phyloP scores from a whole-genome alignment of 805 yeast species.

The Wickerhamomyces chaumierensis region DNA sequence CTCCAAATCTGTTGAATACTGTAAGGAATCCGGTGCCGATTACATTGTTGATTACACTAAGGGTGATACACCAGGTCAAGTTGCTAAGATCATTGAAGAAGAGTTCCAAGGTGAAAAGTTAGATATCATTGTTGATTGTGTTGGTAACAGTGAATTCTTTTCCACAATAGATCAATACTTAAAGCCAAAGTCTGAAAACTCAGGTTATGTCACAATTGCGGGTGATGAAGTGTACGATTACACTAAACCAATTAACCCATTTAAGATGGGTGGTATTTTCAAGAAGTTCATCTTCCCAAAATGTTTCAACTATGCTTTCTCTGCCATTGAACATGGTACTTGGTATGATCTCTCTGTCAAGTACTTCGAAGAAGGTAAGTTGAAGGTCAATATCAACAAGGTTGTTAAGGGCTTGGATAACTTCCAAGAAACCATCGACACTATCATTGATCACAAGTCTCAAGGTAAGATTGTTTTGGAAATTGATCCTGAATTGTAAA shows the following conservation, averaged over 20 bases:
- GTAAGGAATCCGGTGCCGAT: conserved; percentile 45
- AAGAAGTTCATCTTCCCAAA: conserved; percentile 10
- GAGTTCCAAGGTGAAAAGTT: conserved; percentile 29
- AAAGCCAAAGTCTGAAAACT: conserved; percentile 33
- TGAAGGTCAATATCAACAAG: conserved; percentile 42
- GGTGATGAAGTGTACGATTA: conserved; percentile 40
- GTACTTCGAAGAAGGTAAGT: conserved; percentile 27
- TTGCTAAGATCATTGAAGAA: conserved; percentile 17
- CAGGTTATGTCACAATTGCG: conserved; percentile 39
- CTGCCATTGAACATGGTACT: conserved; percentile 8
- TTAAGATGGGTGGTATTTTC: conserved; percentile 5
- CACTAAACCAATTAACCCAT: conserved; percentile 4
- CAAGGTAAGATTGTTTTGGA: conserved; percentile 51
- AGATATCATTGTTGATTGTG: conserved; percentile 54
- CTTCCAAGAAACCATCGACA: conserved; percentile 37
- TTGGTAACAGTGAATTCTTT: conserved; percentile 45
- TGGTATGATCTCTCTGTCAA: conserved; percentile 20
- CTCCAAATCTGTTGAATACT: conserved; percentile 31
- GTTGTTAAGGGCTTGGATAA: conserved; percentile 34
- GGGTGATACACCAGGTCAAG: conserved; percentile 25
- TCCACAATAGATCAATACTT: conserved; percentile 29
- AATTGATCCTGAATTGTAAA: conserved; percentile 10
- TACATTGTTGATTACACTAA: conserved; percentile 45
- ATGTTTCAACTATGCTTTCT: conserved; percentile 18
- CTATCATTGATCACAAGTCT: conserved; percentile 33